Base-by-base conservation (phyloP, 2,329 filamentous ascomycete genomes). In the Eurotiales sp. region DNA sequence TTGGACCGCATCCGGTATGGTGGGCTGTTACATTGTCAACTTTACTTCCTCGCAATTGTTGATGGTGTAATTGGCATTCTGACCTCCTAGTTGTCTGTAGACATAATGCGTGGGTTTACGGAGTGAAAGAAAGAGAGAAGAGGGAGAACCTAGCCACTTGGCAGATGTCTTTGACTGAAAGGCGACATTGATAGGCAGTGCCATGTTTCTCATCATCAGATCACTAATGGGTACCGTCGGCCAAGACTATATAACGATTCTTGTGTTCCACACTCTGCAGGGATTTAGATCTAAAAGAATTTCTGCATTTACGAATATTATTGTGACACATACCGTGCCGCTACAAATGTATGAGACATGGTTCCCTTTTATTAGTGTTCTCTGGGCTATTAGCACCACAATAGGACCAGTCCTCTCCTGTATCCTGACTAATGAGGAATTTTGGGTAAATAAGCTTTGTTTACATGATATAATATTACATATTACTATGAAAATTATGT, bases 191-290 rank as follows among this genome's bases (percentile, higher is more conserved):
- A 56, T 75, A 5, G 50, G 65, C 2, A 62, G 67, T 1, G 59
- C 76, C 8, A 32, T 65, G 0, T 66, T 77, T 47, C 78, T 78
- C 61, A 65, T 71, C 4, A 61, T 71, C 10, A 75, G 75, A 0
- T 66, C 73, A 1, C 62, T 75, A 15, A 56, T 77, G n/a, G 64
- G 66, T 6, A 69, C 65, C 3, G 56, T 75, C 1, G 65, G 74
- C 0, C 60, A 72, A 3, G 60, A 72, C 56, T 75, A 77, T 47
- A 58, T 55, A 0, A 74, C 76, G 59, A 65, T 86, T 1, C 80
- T 86, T 14, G 72, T 68, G 55, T 79, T 77, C 15, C 72, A 81
- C 0, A 71, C 72, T 0, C 61, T 84, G 1, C 79, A 84, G 50
- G 82, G 82, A 0, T 58, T 77, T 1, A 77, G 76, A 0, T 70